These are phyloP conservation scores for Rhodomyrtus tomentosa DNA, from an alignment of 345 rosid species.

Conservation along the genomic window DNA sequence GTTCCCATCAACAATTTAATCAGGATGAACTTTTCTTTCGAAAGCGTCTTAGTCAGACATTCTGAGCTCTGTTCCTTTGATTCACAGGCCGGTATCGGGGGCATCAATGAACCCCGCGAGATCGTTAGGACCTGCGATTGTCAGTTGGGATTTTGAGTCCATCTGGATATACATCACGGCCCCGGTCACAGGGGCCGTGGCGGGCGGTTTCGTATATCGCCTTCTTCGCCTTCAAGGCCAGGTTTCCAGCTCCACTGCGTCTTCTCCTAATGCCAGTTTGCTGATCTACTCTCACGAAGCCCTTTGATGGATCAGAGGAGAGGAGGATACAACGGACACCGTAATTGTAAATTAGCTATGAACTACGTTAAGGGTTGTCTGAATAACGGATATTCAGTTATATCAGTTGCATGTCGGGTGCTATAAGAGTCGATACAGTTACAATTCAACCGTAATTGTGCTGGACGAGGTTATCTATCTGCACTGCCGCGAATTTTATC, in stretches of 20 bases:
- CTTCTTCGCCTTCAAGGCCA: slow-evolving; percentile 21
- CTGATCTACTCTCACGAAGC: neutral
- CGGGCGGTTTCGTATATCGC: slow-evolving; percentile 40
- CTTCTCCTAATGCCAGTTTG: slow-evolving; percentile 18
- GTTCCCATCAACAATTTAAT: neutral
- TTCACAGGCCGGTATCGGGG: slow-evolving; percentile 70
- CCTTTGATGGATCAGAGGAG: neutral
- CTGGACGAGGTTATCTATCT: neutral
- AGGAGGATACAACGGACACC: neutral
- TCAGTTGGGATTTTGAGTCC: slow-evolving; percentile 50
- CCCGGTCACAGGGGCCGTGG: slow-evolving; percentile 53
- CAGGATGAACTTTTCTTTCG: neutral
- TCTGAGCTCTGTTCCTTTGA: neutral
- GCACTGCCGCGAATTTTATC: too few species aligned
- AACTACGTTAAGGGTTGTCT: neutral
- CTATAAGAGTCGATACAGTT: neutral
- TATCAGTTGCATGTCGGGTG: neutral
- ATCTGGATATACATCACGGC: slow-evolving; percentile 78
- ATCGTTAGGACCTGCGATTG: slow-evolving; percentile 84
- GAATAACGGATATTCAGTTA: neutral
- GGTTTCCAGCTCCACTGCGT: slow-evolving; percentile 9
- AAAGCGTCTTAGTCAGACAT: neutral
- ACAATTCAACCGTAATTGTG: neutral
- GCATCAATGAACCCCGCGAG: slow-evolving; percentile 94
- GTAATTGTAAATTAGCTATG: neutral